Conservation (phyloP, 495 filamentous ascomycete genomes). For the Penicillium soppii region DNA sequence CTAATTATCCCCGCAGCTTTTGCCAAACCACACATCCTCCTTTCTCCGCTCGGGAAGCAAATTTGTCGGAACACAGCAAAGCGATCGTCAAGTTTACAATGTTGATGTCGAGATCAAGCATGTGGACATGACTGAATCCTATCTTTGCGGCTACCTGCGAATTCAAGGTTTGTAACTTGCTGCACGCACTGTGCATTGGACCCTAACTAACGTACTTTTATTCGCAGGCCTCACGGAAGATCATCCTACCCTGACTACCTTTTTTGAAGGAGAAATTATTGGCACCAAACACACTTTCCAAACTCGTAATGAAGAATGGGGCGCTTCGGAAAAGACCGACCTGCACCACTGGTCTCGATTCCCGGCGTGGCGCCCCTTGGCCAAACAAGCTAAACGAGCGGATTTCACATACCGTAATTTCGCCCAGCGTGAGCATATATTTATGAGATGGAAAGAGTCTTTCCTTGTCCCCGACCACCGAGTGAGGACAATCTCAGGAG, state of each 20-base stretch:
- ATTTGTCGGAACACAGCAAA: slow-evolving; percentile 89
- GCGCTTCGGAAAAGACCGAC: slow-evolving; percentile 88
- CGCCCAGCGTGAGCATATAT: slow-evolving; percentile 82
- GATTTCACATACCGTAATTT: slow-evolving; percentile 69
- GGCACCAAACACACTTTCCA: slow-evolving; percentile 91
- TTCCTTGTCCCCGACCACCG: slow-evolving; percentile 96
- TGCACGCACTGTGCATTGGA: slow-evolving; percentile 16
- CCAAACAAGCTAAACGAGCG: slow-evolving; percentile 72
- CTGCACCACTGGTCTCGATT: slow-evolving; percentile 93
- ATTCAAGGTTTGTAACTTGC: slow-evolving; percentile 75
- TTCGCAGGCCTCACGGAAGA: slow-evolving; percentile 82
- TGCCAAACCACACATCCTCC: slow-evolving; percentile 65
- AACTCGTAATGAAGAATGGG: slow-evolving; percentile 88
- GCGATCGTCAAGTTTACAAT: slow-evolving; percentile 85
- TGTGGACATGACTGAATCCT: slow-evolving; percentile 92
- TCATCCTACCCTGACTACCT: slow-evolving; percentile 94
- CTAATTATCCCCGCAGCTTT: slow-evolving; percentile 27
- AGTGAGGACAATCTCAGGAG: slow-evolving; percentile 83
- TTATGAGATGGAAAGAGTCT: slow-evolving; percentile 99
- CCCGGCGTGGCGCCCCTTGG: slow-evolving; percentile 75
- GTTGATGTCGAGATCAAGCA: slow-evolving; percentile 97
- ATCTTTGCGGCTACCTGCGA: slow-evolving; percentile 90
- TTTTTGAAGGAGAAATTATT: slow-evolving; percentile 98
- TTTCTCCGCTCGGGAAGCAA: slow-evolving; percentile 84
- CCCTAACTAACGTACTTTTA: slow-evolving; percentile 5